Evolutionary conservation across 305 asterid genomes (phyloP), one percentile per base, ranked within the genome.

Genomic region (Stenogyne calaminthoides): DNA sequence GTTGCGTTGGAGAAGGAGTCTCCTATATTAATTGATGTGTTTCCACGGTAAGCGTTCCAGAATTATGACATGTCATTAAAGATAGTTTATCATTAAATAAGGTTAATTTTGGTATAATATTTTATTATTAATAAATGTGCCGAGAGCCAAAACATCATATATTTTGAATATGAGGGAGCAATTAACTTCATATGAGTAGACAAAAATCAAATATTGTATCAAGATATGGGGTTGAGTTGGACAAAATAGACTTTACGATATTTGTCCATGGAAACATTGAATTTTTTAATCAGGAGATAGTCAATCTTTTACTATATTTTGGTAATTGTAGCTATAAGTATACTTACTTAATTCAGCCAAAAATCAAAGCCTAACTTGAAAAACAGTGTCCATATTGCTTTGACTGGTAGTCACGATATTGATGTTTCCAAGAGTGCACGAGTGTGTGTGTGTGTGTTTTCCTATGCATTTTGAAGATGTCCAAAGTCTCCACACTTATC

Each of bases 341-440:
- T 27, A n/a, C n/a, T n/a, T n/a, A 73, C 22, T 56, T 52, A 52
- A 67, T 55, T 47, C 14, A 29, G 32, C 46, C 46, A 52, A 57
- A 36, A 36, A 47, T 22, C 20, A 49, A 25, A 32, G 51, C 42
- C 74, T 7, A 73, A 69, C 78, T 68, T 61, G 76, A 76, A 80
- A 83, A 80, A 64, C 64, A 72, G 83, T 61, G 83, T 71, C 64
- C 18, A 69, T 55, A n/a, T n/a, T n/a, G 54, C 54, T 80, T 87
- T 87, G 89, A 83, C 89, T 77, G 83, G 80, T 66, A 74, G 64
- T 76, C 84, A 37, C 74, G 78, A 75, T 81, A 66, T 74, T 77
- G 78, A 80, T 60, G 76, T 76, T 76, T 70, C 78, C 96, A 83
- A 89, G 93, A 87, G 79, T 74, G 88, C 93, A 88, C 93, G 96